Base-by-base conservation (phyloP, 129 eudicot species). In the Scalesia atractyloides region DNA sequence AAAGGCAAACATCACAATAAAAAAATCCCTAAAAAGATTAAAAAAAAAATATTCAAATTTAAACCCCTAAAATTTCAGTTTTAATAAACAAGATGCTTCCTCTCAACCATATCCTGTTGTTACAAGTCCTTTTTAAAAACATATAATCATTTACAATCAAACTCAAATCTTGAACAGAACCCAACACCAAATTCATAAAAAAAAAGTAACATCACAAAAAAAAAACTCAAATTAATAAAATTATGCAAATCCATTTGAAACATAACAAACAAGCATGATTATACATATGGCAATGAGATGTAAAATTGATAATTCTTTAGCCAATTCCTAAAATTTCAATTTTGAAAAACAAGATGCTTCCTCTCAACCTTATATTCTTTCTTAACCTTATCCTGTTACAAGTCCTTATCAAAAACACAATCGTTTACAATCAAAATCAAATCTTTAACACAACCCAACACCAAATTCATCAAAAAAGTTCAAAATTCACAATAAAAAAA, bases 101-200 rank as follows among this genome's bases (percentile, higher is more conserved):
- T 30, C 34, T 30, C 34, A 30, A 30, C 34, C 34, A 30, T 30
- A 30, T 30, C 34, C 34, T 30, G 34, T 30, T 30, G 34, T 30
- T 30, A 57, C 1, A 22, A 57, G 16, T 58, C 6, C 16, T 3
- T 5, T 11, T 58, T 22, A 3, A 58, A 3, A 11, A 0, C 12
- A 58, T 59, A 59, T 59, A 16, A 59, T 59, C 39, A 59, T 59
- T 24, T 26, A 20, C 36, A 57, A 22, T 57, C 36, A 57, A 10
- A 60, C 30, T 59, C 65, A 24, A 24, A 59, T 30, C 26, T 26
- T 12, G 14, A 18, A 60, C 30, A 33, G 2, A 70, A 70, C 7
- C 19, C 63, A 3, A 7, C 18, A 34, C 49, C 18, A 57, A 10
- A 15, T 44, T 54, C 34, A 41, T 49, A 15, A n/a, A 9, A 50